Conservation (phyloP, 495 filamentous ascomycete species). For the Aspergillus kassunensis region DNA sequence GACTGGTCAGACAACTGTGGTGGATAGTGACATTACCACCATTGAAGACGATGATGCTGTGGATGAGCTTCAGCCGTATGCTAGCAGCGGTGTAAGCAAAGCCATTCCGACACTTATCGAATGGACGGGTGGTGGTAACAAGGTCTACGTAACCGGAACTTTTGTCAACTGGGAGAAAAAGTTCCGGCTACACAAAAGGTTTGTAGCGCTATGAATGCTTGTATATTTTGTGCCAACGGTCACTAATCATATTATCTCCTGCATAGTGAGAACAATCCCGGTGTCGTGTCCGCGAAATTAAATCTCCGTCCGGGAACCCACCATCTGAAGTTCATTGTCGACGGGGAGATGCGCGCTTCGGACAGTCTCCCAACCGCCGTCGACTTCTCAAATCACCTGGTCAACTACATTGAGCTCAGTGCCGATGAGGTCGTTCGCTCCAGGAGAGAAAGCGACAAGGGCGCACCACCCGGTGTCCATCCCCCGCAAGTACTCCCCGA, state of each 20-base stretch:
- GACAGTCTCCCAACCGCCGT: conserved; percentile 87
- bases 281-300: conserved; percentile 67
- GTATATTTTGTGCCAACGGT: not conserved
- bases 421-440: conserved; percentile 58
- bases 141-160: conserved; percentile 94
- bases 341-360: conserved; percentile 85
- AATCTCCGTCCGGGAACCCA: conserved; percentile 88
- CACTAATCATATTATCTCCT: conserved; percentile 5
- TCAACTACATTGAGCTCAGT: conserved; percentile 95
- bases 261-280: conserved; percentile 36
- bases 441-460: conserved; percentile 34
- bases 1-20: conserved; percentile 41
- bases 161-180: conserved; percentile 96
- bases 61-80: conserved; percentile 61
- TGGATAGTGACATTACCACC: conserved; percentile 58
- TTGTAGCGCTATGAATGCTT: conserved; percentile 15
- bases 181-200: conserved; percentile 79
- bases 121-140: conserved; percentile 75
- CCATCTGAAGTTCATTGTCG: conserved; percentile 93
- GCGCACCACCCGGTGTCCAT: conserved; percentile 37
- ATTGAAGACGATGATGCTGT: conserved; percentile 75
- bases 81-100: conserved; percentile 49
- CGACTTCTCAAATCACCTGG: conserved; percentile 91
- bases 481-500: conserved; percentile 45
- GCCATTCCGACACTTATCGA: conserved; percentile 74